A percentile compares a stretch with the other conserved stretches of the same genome.
These are phyloP conservation scores for Filobasidium wieringae DNA, from an alignment of 768 basidiomycete genomes.

Conservation along the genomic window DNA sequence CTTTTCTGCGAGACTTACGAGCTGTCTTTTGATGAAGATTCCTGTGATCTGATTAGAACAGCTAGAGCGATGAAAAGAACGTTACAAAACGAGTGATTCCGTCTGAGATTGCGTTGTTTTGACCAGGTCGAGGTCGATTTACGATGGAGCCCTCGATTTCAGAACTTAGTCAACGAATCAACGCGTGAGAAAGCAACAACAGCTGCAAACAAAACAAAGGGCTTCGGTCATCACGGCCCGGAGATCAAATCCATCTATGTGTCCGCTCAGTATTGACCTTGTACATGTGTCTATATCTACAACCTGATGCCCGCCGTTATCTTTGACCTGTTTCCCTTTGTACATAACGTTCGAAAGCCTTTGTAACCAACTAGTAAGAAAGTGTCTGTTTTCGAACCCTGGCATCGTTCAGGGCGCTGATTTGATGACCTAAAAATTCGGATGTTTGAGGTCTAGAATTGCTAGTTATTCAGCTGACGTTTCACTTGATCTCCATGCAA, in stretches of 20 bases:
- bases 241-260: not conserved
- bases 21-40: too few relatives aligned
- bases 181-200: not conserved
- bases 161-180: too few relatives aligned
- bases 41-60: too few relatives aligned
- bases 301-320: not conserved
- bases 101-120: too few relatives aligned
- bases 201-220: not conserved
- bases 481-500: not conserved
- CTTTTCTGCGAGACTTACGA: too few relatives aligned
- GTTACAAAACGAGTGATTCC: too few relatives aligned
- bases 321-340: not conserved
- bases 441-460: not conserved
- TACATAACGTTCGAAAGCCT: not conserved
- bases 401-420: not conserved
- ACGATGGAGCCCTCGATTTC: too few relatives aligned
- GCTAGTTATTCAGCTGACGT: not conserved
- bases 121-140: too few relatives aligned
- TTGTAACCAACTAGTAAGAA: not conserved
- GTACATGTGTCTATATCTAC: too few relatives aligned
- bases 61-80: too few relatives aligned
- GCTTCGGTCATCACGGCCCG: not conserved
- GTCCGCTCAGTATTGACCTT: too few relatives aligned
- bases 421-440: not conserved
- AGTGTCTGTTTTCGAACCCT: not conserved